Conservation (phyloP, 2,329 filamentous ascomycete genomes). For the Raffaelea ambrosiae region DNA sequence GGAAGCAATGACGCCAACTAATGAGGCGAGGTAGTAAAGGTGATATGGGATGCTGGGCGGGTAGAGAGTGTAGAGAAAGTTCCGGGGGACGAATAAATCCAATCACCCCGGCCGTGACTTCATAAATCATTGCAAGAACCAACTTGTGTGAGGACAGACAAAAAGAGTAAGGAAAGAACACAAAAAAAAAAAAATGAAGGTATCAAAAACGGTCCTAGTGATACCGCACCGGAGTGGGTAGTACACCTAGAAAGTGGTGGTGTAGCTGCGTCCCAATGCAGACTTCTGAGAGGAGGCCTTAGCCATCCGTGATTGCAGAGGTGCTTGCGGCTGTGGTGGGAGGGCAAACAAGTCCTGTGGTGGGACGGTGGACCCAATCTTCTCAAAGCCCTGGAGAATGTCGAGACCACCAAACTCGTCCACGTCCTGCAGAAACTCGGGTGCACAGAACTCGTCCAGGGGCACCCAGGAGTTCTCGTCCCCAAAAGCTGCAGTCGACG, state of each 20-base stretch:
- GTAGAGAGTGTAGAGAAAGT: no score
- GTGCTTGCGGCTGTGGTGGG: constrained; percentile 12
- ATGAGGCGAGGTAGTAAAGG: neutral
- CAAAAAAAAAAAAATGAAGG: neutral
- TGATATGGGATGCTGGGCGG: neutral
- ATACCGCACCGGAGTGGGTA: neutral
- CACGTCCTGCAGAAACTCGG: constrained; percentile 50
- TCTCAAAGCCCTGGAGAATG: constrained; percentile 67
- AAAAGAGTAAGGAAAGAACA: neutral
- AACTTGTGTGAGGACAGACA: neutral
- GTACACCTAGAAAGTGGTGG: constrained; percentile 23
- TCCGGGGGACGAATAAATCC: neutral
- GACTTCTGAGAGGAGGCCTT: constrained; percentile 21
- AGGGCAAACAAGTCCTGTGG: constrained; percentile 14
- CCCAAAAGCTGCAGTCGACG: constrained; percentile 18
- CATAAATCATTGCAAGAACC: constrained; percentile 13
- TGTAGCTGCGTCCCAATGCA: constrained; percentile 28
- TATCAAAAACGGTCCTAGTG: neutral
- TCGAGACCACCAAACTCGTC: constrained; percentile 56
- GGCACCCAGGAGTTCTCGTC: constrained; percentile 34
- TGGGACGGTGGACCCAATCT: constrained; percentile 50
- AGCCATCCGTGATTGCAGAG: neutral
- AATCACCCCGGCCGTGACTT: constrained; percentile 9
- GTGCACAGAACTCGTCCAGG: constrained; percentile 43
- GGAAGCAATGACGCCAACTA: neutral